phyloP scores from a whole-genome alignment of 202 grass and related monocot genomes.

The Saccharum hybrid region DNA sequence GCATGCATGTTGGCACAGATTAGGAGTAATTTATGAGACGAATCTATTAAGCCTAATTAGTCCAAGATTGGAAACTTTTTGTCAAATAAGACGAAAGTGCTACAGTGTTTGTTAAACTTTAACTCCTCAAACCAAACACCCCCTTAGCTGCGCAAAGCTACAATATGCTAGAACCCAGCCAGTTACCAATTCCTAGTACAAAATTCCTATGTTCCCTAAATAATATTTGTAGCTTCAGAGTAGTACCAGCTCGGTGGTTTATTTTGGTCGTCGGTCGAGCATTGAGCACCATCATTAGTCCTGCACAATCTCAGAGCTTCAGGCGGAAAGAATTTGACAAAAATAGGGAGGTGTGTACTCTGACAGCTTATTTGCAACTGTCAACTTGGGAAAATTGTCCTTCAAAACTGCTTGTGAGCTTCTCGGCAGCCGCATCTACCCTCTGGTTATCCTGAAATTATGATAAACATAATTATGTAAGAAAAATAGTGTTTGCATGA shows the following conservation, averaged over 20 bases:
- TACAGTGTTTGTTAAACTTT: too few species aligned
- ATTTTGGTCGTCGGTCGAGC: slow-evolving; percentile 44
- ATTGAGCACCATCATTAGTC: slow-evolving; percentile 49
- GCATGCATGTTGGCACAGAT: too few species aligned
- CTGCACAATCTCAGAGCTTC: slow-evolving; percentile 57
- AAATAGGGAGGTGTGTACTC: slow-evolving; percentile 35
- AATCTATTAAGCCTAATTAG: too few species aligned
- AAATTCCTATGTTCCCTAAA: slow-evolving; percentile 62
- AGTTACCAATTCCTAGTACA: slow-evolving; percentile 44
- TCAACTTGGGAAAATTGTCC: slow-evolving; percentile 66
- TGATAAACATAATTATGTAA: slow-evolving; percentile 29
- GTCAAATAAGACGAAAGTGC: too few species aligned
- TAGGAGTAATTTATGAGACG: too few species aligned
- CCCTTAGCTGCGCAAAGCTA: slow-evolving; percentile 32
- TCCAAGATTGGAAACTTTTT: too few species aligned
- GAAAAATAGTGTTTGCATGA: not conserved
- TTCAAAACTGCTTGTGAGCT: slow-evolving; percentile 62
- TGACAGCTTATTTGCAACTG: slow-evolving; percentile 50
- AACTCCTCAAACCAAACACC: too few species aligned
- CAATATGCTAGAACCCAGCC: slow-evolving; percentile 12
- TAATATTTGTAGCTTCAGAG: slow-evolving; percentile 46
- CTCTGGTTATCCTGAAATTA: slow-evolving; percentile 72
- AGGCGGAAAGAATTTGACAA: slow-evolving; percentile 53
- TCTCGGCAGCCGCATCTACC: slow-evolving; percentile 56
- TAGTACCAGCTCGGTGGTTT: slow-evolving; percentile 39